phyloP scores from a whole-genome alignment of 2,329 filamentous ascomycete genomes.

The Colletotrichum costaricense region DNA sequence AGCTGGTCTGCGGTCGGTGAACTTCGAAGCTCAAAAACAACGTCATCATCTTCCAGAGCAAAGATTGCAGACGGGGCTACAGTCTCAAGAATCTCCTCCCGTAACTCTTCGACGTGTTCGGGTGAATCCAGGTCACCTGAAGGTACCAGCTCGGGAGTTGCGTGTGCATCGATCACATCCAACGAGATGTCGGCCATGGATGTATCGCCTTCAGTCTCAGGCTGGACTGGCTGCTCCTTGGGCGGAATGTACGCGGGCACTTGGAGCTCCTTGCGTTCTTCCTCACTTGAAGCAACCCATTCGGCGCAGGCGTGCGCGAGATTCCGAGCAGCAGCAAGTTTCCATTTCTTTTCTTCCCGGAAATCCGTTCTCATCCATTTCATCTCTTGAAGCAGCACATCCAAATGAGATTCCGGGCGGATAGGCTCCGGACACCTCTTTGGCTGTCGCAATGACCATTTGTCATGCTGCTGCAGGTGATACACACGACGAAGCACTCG shows the following conservation, averaged over 20 bases:
- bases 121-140: slow-evolving; percentile 72
- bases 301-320: slow-evolving; percentile 86
- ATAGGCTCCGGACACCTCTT: slow-evolving; percentile 86
- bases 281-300: slow-evolving; percentile 75
- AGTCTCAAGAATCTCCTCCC: slow-evolving; percentile 57
- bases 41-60: slow-evolving; percentile 82
- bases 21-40: slow-evolving; percentile 81
- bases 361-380: slow-evolving; percentile 99
- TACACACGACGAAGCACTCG: slow-evolving; percentile 89
- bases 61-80: slow-evolving; percentile 84
- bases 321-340: slow-evolving; percentile 81
- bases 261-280: slow-evolving; percentile 75
- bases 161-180: slow-evolving; percentile 55
- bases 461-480: slow-evolving; percentile 87
- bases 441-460: slow-evolving; percentile 92
- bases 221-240: slow-evolving; percentile 43
- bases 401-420: slow-evolving; percentile 82
- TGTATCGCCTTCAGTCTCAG: slow-evolving; percentile 45
- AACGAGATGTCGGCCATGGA: slow-evolving; percentile 48
- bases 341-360: slow-evolving; percentile 94
- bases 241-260: slow-evolving; percentile 68
- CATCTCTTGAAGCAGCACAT: slow-evolving; percentile 88
- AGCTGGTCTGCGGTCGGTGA: slow-evolving; percentile 82
- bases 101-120: slow-evolving; percentile 53
- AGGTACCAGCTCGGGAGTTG: slow-evolving; percentile 75